Evolutionary conservation across 2,329 filamentous ascomycete genomes (phyloP), one percentile per base, ranked within the genome.

Genomic region (Aplosporella prunicola): DNA sequence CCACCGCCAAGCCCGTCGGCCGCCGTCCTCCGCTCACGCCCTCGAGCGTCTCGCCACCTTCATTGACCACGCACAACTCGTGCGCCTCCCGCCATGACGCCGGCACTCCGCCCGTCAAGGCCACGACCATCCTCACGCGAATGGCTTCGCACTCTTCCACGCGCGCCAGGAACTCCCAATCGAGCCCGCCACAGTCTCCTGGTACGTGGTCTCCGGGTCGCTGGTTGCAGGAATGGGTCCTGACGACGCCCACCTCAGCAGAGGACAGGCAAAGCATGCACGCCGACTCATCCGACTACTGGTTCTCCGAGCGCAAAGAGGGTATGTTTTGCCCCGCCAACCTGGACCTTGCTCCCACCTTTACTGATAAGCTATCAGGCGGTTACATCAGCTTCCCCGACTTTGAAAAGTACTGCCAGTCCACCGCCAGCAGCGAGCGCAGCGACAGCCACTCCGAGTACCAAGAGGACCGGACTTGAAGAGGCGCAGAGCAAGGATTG

Each of bases 301-400:
- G 58, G 38, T 47, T 50, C 22, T 53, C 58, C 41, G 53, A 57
- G 39, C 52, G 49, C 39, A 48, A 60, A 44, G 56, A 58, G 45
- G 56, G 57, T 61, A 53, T 50, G 54, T 48, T 46, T 35, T 11
- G 30, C 15, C 38, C 29, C 33, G 9, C 11, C 20, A 30, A 15
- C 14, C 26, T 20, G 24, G 10, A 28, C 25, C 23, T 20, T 31
- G 14, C 14, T 5, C 9, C 15, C 8, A 30, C 15, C 20, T 20
- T 5, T 35, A 51, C 62, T 50, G 71, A 66, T 39, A 34, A 34
- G 14, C 17, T 26, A 18, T 26, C 23, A 28, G 32, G 24, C 13
- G 72, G 74, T 44, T 84, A 84, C 58, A 78, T 81, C 52, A 82
- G 79, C 63, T 84, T 84, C 53, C 80, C 80, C 11, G 80, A 73